A percentile compares a stretch with the other conserved stretches of the same genome.
phyloP scores from a whole-genome alignment of 2,329 filamentous ascomycete species.

The Pseudogymnoascus sp. region DNA sequence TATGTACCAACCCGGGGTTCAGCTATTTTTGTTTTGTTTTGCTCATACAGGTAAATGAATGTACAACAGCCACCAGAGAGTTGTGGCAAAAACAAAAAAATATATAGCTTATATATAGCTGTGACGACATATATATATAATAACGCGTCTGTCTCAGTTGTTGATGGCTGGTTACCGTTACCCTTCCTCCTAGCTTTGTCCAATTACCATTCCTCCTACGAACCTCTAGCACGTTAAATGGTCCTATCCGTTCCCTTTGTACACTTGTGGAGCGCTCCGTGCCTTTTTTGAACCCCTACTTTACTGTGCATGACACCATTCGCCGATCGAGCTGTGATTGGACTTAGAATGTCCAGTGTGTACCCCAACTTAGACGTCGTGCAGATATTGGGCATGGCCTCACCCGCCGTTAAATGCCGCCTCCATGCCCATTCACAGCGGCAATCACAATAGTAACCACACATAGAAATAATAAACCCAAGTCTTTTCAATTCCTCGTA shows the following conservation, averaged over 20 bases:
- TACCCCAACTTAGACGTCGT: neutral
- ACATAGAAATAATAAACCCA: neutral
- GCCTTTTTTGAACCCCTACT: conserved; percentile 6
- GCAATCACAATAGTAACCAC: neutral
- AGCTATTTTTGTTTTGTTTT: neutral
- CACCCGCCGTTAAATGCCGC: neutral
- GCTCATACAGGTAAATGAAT: neutral
- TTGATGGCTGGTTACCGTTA: conserved; percentile 3
- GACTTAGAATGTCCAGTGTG: neutral
- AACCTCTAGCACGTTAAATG: neutral
- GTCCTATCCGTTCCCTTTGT: neutral
- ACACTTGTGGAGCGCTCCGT: neutral
- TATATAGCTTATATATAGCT: neutral
- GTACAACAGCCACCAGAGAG: neutral
- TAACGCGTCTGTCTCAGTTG: neutral
- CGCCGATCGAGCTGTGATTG: conserved; percentile 1
- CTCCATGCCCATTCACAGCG: neutral
- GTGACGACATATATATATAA: neutral
- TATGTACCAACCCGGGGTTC: neutral
- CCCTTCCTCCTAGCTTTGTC: conserved; percentile 1
- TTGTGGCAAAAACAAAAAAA: neutral
- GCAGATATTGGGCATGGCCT: neutral
- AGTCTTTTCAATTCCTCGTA: conserved; percentile 10
- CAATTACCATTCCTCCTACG: neutral
- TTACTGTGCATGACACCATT: conserved; percentile 3